Conservation (phyloP, 2,329 filamentous ascomycete species). For the Alternaria triticimaculans region DNA sequence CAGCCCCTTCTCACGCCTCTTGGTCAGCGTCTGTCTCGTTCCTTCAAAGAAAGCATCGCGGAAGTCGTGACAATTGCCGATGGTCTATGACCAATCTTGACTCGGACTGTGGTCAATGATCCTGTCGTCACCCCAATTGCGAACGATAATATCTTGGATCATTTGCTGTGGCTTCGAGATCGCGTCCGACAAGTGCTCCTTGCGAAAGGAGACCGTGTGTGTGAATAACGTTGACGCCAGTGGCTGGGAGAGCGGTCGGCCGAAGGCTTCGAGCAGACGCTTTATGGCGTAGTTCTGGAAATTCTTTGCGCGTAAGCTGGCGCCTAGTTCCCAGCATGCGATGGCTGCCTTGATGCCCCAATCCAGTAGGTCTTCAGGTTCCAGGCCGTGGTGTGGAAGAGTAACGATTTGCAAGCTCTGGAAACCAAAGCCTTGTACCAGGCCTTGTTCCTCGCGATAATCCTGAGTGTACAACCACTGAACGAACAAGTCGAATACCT, state of each 20-base stretch:
- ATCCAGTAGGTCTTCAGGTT: too few relatives aligned
- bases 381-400: too few relatives aligned
- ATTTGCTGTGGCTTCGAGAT: too few relatives aligned
- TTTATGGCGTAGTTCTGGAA: background rate
- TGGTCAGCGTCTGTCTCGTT: too few relatives aligned
- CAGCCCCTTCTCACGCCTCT: background rate
- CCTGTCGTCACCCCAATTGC: background rate
- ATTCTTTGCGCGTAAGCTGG: background rate
- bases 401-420: background rate
- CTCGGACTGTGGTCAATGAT: background rate
- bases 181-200: too few relatives aligned
- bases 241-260: background rate
- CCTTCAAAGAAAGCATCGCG: too few relatives aligned
- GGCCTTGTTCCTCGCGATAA: background rate
- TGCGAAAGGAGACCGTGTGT: too few relatives aligned
- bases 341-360: fast-evolving
- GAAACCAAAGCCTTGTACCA: too few relatives aligned
- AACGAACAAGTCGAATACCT: background rate
- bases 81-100: too few relatives aligned
- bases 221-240: too few relatives aligned
- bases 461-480: background rate
- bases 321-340: background rate
- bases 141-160: background rate
- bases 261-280: background rate
- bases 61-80: too few relatives aligned